Percentiles rank a stretch among this genome's conserved stretches.
Evolutionary conservation across 176 grass and related monocot genomes (phyloP).

Genomic region (barley (Hordeum vulgare)): DNA sequence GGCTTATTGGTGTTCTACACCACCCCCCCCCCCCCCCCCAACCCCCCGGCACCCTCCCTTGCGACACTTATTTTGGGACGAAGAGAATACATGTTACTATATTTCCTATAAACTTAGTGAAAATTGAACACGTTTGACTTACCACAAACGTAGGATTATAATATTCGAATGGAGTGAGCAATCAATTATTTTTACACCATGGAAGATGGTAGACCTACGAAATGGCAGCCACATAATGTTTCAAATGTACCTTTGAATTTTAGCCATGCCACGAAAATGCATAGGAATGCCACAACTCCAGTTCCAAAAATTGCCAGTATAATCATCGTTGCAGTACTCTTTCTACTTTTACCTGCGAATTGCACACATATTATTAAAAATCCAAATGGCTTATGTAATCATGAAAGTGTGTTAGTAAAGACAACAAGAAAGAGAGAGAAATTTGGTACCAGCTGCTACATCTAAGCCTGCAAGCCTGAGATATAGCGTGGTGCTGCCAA

Average conservation of each 20-base stretch:
- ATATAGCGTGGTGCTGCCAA: slow-evolving; percentile 16
- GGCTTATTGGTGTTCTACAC: too few relatives aligned
- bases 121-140: too few relatives aligned
- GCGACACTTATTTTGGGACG: too few relatives aligned
- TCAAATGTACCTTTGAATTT: slow-evolving; percentile 7
- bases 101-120: too few relatives aligned
- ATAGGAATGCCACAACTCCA: neutral
- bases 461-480: slow-evolving; percentile 19
- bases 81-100: too few relatives aligned
- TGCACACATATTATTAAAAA: neutral
- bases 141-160: too few relatives aligned
- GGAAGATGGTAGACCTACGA: too few relatives aligned
- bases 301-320: neutral
- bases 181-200: too few relatives aligned
- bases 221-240: too few relatives aligned
- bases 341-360: neutral
- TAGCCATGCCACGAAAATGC: neutral
- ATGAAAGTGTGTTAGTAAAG: neutral
- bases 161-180: too few relatives aligned
- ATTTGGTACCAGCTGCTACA: neutral
- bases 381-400: neutral
- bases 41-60: too few relatives aligned
- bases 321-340: neutral
- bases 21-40: too few relatives aligned
- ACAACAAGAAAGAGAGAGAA: neutral